phyloP scores from a whole-genome alignment of 2,329 filamentous ascomycete species.

The Alternaria incomplexa region DNA sequence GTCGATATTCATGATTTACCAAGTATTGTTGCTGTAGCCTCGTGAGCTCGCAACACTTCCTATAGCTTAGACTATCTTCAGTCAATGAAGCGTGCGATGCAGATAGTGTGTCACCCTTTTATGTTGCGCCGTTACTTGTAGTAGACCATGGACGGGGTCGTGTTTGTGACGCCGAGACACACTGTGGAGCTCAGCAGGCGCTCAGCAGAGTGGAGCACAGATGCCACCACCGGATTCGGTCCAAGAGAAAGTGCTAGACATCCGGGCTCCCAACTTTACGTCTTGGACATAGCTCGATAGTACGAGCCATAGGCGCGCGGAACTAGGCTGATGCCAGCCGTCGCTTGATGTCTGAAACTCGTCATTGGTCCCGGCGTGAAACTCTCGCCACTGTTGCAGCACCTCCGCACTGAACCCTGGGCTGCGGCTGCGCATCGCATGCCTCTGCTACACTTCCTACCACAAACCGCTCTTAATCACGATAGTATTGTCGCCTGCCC shows the following conservation, averaged over 20 bases:
- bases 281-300: neutral
- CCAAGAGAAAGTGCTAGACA: neutral
- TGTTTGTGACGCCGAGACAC: neutral
- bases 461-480: conserved; percentile 11
- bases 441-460: conserved; percentile 19
- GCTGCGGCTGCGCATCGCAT: conserved; percentile 2
- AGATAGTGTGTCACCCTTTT: neutral
- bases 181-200: neutral
- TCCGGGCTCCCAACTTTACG: neutral
- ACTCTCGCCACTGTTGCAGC: conserved; percentile 21
- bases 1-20: conserved; percentile 79
- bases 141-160: neutral
- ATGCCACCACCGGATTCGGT: neutral
- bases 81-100: neutral
- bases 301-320: neutral
- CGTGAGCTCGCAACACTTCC: conserved; percentile 1
- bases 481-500: conserved; percentile 3
- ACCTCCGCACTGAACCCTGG: conserved; percentile 18
- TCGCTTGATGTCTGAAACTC: conserved; percentile 20
- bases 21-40: conserved; percentile 60
- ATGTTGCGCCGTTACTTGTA: neutral
- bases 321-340: conserved; percentile 6
- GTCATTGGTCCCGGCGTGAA: conserved; percentile 21
- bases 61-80: neutral
- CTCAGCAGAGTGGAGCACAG: neutral